Base-by-base conservation (phyloP, 176 grass and related monocot species). In the Pontederia crassipes region DNA sequence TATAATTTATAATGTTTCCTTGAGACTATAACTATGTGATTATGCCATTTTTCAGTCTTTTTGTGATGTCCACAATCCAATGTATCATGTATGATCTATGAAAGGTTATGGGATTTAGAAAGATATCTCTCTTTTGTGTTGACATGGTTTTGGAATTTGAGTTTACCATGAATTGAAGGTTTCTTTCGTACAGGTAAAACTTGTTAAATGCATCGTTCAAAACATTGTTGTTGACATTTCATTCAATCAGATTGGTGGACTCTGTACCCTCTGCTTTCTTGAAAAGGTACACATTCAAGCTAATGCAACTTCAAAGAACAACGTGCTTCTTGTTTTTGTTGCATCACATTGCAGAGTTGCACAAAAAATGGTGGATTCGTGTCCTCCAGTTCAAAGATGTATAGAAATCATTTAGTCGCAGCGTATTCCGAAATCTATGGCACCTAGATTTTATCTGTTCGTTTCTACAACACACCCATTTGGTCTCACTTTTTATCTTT, bases 241-340 rank as follows among this genome's bases (percentile, higher is more conserved):
- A n/a, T 87, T 90, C 59, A 96, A 96, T 87, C 91, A 96, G 74
- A 79, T 90, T 53, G 91, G 86, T 28, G 91, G 86, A 58, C 78
- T 90, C 17, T 85, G 64, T 68, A 90, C 86, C 2, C 86, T 96
- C 74, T 90, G 91, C 85, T 96, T 96, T 72, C 91, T 96, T 16
- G 83, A 95, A 68, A 49, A 87, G 86, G 91, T 95, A 82, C 17
- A 62, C 11, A 15, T 4, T 46, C 40, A 62, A 62, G 8, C 8
- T 16, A 9, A 24, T 54, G 4, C 13, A 53, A 67, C 26, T 53
- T 53, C 49, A 12, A 28, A 28, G 14, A 52, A 14, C 10, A 53
- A 53, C 11, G 14, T 53, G 48, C 20, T 60, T 28, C 14, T 27
- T 32, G 9, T 54, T 40, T 53, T 32, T 13, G 2, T 35, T 52